A percentile compares a stretch with the other conserved stretches of the same genome.
These are phyloP conservation scores for Melampsora medusae DNA, from an alignment of 1,284 basidiomycete genomes.

Conservation along the genomic window DNA sequence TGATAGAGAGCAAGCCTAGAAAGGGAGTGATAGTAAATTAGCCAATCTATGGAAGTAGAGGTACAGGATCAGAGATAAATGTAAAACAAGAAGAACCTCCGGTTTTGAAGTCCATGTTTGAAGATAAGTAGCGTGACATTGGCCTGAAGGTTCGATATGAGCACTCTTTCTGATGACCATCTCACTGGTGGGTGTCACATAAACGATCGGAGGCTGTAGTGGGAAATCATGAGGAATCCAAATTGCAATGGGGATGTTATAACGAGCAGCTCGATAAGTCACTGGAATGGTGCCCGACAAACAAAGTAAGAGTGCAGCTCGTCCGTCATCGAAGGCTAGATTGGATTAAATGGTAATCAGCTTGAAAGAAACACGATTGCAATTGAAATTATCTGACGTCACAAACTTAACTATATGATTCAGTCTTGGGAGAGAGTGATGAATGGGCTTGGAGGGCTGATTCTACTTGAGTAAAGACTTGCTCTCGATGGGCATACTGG, in stretches of 20 bases:
- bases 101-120: constrained; percentile 75
- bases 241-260: constrained; percentile 88
- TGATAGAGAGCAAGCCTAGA: constrained; percentile 67
- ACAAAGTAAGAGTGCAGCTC: constrained; percentile 83
- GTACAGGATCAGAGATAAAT: neutral
- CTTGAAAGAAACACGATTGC: neutral
- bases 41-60: neutral
- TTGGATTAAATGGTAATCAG: neutral
- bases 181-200: constrained; percentile 86
- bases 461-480: constrained; percentile 67
- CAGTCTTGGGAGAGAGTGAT: constrained; percentile 79
- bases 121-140: constrained; percentile 68
- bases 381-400: constrained; percentile 48
- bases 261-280: constrained; percentile 69
- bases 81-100: constrained; percentile 64
- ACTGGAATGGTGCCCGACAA: constrained; percentile 89
- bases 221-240: constrained; percentile 86
- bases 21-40: constrained; percentile 21
- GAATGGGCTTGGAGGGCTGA: constrained; percentile 63
- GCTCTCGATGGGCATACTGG: constrained; percentile 54
- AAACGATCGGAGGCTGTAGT: constrained; percentile 75
- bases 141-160: constrained; percentile 79
- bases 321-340: constrained; percentile 86
- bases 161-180: constrained; percentile 81
- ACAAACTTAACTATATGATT: constrained; percentile 76